Evolutionary conservation across 768 basidiomycete genomes (phyloP).

Genomic region (Gymnopilus junonius): DNA sequence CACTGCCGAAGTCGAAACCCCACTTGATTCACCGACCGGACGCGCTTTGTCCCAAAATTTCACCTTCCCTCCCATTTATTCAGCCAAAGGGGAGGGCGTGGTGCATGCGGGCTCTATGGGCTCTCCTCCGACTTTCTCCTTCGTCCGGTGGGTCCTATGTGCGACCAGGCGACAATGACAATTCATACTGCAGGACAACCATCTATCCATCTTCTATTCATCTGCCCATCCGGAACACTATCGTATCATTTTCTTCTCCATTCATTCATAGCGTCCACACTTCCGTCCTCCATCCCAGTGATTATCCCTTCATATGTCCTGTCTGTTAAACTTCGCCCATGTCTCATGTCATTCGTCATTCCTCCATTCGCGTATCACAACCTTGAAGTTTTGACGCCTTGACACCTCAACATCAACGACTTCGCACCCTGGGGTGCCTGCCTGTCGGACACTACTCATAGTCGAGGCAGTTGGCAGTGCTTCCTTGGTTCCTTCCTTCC

Average conservation of each 20-base stretch:
- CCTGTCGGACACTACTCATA: too few relatives aligned
- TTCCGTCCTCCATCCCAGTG: not conserved
- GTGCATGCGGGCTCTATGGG: too few relatives aligned
- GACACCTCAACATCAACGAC: not conserved
- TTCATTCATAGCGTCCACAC: too few relatives aligned
- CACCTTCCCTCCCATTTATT: not conserved
- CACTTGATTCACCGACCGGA: slow-evolving; percentile 9
- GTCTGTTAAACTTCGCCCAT: not conserved
- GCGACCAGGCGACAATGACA: not conserved
- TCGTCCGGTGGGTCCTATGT: not conserved
- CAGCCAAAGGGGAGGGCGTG: too few relatives aligned
- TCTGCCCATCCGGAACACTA: not conserved
- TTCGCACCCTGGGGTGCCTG: not conserved
- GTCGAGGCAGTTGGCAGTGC: not conserved
- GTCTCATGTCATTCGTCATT: not conserved
- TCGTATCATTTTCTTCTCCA: not conserved
- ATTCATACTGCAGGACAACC: not conserved
- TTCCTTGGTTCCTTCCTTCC: too few relatives aligned
- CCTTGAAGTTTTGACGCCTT: not conserved
- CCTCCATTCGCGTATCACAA: not conserved
- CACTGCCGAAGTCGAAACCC: slow-evolving; percentile 3
- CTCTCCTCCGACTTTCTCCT: not conserved
- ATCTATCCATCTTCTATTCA: not conserved
- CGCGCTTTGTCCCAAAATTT: not conserved
- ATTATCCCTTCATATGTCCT: not conserved